Conservation (phyloP, 176 grass and related monocot genomes). For the Bonia amplexicaulis region DNA sequence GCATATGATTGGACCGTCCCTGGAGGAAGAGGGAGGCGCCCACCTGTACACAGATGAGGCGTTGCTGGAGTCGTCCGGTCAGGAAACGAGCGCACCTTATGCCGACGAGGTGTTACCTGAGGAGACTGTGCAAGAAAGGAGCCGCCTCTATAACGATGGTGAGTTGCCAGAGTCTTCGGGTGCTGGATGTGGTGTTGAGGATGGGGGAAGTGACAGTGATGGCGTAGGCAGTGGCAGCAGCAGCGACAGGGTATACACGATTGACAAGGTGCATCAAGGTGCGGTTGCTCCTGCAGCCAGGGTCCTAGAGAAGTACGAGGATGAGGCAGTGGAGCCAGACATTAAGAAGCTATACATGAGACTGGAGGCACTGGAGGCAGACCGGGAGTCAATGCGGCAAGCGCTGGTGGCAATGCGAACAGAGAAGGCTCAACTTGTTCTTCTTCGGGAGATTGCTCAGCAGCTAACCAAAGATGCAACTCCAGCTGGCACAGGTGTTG, state of each 20-base stretch:
- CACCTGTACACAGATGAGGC: conserved; percentile 15
- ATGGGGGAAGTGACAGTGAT: conserved; percentile 20
- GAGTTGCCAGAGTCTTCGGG: conserved; percentile 21
- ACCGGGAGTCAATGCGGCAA: conserved; percentile 91
- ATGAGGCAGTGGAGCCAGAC: conserved; percentile 46
- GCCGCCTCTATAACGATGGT: conserved; percentile 23
- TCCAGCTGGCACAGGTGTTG: conserved; percentile 18
- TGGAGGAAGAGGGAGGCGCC: conserved; percentile 22
- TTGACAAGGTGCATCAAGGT: conserved; percentile 70
- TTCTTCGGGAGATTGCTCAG: conserved; percentile 89
- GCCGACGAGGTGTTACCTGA: conserved; percentile 32
- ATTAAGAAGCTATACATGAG: conserved; percentile 85
- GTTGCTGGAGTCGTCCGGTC: background rate
- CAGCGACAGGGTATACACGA: conserved; percentile 76
- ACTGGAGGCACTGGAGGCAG: conserved; percentile 80
- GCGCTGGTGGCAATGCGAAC: conserved; percentile 77
- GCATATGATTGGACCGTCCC: background rate
- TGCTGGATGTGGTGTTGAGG: conserved; percentile 24
- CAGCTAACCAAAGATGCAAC: conserved; percentile 62
- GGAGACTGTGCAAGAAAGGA: conserved; percentile 21
- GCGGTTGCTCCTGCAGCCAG: conserved; percentile 21
- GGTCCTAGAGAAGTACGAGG: conserved; percentile 34
- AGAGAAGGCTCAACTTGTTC: conserved; percentile 81
- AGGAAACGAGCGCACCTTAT: background rate
- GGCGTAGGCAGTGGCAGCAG: conserved; percentile 21